Evolutionary conservation across 495 filamentous ascomycete genomes (phyloP).

Genomic region (Filosporella fistucella): DNA sequence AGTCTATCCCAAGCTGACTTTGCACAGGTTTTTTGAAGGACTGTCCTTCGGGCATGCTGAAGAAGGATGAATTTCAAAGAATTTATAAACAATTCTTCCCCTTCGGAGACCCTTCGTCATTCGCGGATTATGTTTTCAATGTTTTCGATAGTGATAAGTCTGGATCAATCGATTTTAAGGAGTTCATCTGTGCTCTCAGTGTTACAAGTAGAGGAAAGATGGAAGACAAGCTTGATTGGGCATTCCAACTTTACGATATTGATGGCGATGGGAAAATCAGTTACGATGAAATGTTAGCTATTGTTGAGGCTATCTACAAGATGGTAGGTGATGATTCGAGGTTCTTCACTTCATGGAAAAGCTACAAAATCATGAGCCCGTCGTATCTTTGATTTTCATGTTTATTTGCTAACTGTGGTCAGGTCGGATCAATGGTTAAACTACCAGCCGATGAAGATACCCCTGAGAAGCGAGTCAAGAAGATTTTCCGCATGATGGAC

Average conservation of each 20-base stretch:
- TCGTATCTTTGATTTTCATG: not conserved
- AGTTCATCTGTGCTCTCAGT: slow-evolving; percentile 97
- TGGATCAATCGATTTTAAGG: slow-evolving; percentile 98
- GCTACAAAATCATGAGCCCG: too few relatives aligned
- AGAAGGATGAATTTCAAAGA: slow-evolving; percentile 98
- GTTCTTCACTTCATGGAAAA: not conserved
- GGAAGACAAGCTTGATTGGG: slow-evolving; percentile 99
- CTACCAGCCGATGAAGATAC: slow-evolving; percentile 98
- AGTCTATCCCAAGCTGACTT: not conserved
- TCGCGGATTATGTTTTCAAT: slow-evolving; percentile 98
- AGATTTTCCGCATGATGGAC: slow-evolving; percentile 99
- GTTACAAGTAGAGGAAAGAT: slow-evolving; percentile 96
- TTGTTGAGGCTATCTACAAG: slow-evolving; percentile 99
- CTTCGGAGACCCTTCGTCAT: slow-evolving; percentile 93
- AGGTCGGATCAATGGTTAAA: slow-evolving; percentile 99
- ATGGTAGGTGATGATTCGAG: slow-evolving; percentile 60
- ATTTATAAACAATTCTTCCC: slow-evolving; percentile 99
- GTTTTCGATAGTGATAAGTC: slow-evolving; percentile 97
- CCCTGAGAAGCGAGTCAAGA: slow-evolving; percentile 93
- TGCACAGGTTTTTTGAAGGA: slow-evolving; percentile 89
- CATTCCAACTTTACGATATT: slow-evolving; percentile 98
- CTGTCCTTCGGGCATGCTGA: slow-evolving; percentile 92
- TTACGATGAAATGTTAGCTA: slow-evolving; percentile 97
- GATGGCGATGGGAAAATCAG: slow-evolving; percentile 98
- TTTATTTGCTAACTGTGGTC: slow-evolving; percentile 5